Percentiles rank a stretch among this genome's conserved stretches.
These are phyloP conservation scores for Blumeria graminis DNA, from an alignment of 2,329 filamentous ascomycete genomes.

Conservation along the genomic window DNA sequence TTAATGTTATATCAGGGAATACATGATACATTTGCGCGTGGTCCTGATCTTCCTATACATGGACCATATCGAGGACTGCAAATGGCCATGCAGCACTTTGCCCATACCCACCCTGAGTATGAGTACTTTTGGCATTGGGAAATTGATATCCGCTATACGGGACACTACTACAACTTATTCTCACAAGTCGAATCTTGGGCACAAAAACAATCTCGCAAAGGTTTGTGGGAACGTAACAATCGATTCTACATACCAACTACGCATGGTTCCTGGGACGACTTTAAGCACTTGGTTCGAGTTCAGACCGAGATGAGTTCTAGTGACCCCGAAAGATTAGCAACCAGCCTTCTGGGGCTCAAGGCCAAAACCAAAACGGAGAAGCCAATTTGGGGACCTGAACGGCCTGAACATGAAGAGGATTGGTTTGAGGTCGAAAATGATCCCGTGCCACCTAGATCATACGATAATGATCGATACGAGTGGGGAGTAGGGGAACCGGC, in stretches of 20 bases:
- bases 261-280: constrained; percentile 60
- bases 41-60: constrained; percentile 52
- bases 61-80: constrained; percentile 81
- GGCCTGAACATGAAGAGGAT: constrained; percentile 41
- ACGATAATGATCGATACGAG: constrained; percentile 55
- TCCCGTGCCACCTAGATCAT: constrained; percentile 41
- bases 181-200: constrained; percentile 46
- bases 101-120: constrained; percentile 68
- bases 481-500: constrained; percentile 86
- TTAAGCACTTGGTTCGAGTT: constrained; percentile 51
- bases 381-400: constrained; percentile 64
- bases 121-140: constrained; percentile 92
- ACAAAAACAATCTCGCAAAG: constrained; percentile 49
- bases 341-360: constrained; percentile 19
- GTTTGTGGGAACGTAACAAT: constrained; percentile 57
- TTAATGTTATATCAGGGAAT: constrained; percentile 69
- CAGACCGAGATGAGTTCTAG: constrained; percentile 47
- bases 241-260: constrained; percentile 56
- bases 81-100: constrained; percentile 90
- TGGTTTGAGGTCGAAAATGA: constrained; percentile 53
- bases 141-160: constrained; percentile 77
- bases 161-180: constrained; percentile 60
- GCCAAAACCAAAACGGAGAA: constrained; percentile 23
- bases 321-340: constrained; percentile 44
- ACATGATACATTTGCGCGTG: constrained; percentile 45